phyloP scores from a whole-genome alignment of 257 asterid genomes.

The Prunella vulgaris region DNA sequence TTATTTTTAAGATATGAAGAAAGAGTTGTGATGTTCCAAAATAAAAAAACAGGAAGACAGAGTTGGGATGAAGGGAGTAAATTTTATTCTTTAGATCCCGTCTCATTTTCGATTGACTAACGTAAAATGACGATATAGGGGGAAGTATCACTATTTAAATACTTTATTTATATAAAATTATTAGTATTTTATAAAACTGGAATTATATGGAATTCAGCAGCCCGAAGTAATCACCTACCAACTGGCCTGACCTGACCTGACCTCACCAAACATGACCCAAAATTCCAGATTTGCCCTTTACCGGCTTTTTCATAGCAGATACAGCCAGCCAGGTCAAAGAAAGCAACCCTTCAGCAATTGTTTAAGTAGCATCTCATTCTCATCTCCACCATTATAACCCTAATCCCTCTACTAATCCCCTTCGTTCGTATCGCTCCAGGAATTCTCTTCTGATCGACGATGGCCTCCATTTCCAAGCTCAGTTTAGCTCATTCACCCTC shows the following conservation, averaged over 20 bases:
- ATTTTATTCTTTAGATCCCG: no score
- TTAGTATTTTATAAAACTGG: no score
- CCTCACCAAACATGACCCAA: slow-evolving; percentile 17
- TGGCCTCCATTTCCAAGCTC: slow-evolving; percentile 79
- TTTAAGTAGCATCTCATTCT: slow-evolving; percentile 1
- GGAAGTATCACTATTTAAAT: no score
- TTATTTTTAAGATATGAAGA: no score
- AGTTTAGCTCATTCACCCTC: slow-evolving; percentile 28
- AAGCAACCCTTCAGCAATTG: slow-evolving; percentile 26
- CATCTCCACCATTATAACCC: slow-evolving; percentile 1
- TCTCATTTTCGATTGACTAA: no score
- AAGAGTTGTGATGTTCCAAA: no score
- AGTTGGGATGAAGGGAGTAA: no score
- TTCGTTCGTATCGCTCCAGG: slow-evolving; percentile 25
- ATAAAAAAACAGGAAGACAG: no score
- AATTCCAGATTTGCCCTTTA: slow-evolving; percentile 15
- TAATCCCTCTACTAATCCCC: neutral
- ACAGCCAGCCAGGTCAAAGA: slow-evolving; percentile 36
- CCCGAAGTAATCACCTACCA: slow-evolving; percentile 18
- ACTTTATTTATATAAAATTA: no score
- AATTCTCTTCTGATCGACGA: slow-evolving; percentile 21
- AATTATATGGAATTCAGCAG: no score
- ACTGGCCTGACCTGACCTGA: slow-evolving; percentile 17
- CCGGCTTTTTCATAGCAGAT: slow-evolving; percentile 24
- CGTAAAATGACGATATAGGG: no score